Percentiles rank a stretch among this genome's conserved stretches.
phyloP scores from a whole-genome alignment of 2,329 filamentous ascomycete genomes.

The Hirsutella thompsonii region DNA sequence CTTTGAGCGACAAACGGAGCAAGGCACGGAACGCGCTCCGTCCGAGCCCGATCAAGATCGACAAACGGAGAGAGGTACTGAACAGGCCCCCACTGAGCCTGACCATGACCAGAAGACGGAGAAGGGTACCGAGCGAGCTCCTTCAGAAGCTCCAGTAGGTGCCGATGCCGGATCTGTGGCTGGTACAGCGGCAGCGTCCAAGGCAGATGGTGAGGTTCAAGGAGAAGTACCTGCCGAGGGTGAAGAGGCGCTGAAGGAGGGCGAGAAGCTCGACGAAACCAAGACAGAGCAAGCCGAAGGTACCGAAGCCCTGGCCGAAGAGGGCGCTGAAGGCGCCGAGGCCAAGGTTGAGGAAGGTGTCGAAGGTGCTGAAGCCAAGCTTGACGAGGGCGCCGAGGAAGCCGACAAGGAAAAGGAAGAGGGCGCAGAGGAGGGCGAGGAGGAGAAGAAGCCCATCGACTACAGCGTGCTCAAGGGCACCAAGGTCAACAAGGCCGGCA shows the following conservation, averaged over 20 bases:
- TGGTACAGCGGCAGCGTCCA: neutral
- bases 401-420: constrained; percentile 2
- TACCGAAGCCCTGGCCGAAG: neutral
- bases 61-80: neutral
- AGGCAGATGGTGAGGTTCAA: neutral
- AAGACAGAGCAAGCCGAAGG: constrained; percentile 3
- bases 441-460: constrained; percentile 20
- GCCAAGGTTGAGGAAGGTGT: neutral
- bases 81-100: neutral
- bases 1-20: neutral
- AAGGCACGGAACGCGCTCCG: neutral
- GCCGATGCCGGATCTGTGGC: neutral
- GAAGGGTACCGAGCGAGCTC: too few species aligned
- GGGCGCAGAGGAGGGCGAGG: constrained; percentile 5
- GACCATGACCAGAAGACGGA: too few species aligned
- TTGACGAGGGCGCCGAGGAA: neutral
- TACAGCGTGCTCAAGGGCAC: constrained; percentile 36
- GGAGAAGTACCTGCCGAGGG: neutral
- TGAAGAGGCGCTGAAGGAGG: neutral
- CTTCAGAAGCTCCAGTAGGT: neutral
- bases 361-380: neutral
- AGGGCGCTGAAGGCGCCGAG: neutral
- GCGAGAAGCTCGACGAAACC: neutral
- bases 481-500: constrained; percentile 47
- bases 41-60: too few species aligned